These are phyloP conservation scores for Zea luxurians DNA, from an alignment of 176 grass and related monocot genomes.

Conservation along the genomic window DNA sequence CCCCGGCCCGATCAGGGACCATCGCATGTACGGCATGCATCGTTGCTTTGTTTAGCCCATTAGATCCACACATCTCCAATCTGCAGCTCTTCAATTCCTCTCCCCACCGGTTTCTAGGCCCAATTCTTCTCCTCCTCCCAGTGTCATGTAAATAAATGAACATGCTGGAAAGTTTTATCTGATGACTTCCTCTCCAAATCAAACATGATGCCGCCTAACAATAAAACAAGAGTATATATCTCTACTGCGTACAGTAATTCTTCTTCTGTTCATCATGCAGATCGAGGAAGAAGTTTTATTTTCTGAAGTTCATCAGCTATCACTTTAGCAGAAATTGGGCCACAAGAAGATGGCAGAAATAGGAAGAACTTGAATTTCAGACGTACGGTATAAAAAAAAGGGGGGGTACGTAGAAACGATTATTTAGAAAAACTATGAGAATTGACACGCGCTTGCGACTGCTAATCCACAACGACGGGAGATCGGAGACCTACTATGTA, in stretches of 20 bases:
- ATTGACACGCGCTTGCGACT: constrained; percentile 45
- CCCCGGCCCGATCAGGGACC: constrained; percentile 9
- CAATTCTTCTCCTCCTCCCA: neutral
- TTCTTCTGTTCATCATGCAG: too few species aligned
- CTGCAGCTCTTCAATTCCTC: constrained; percentile 1
- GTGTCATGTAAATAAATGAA: neutral
- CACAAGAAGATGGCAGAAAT: neutral
- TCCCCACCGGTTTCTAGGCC: neutral
- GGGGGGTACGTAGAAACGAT: constrained; percentile 31
- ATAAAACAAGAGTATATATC: too few species aligned
- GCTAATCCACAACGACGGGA: constrained; percentile 10
- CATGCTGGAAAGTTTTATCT: neutral
- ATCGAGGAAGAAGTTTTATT: too few species aligned
- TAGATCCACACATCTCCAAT: constrained; percentile 45
- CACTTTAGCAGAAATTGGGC: too few species aligned
- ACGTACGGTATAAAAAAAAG: constrained; percentile 34
- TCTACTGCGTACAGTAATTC: too few species aligned
- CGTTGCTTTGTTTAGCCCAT: neutral
- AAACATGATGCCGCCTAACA: too few species aligned
- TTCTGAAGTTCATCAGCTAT: too few species aligned
- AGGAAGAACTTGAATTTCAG: constrained; percentile 22
- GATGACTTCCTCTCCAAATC: too few species aligned
- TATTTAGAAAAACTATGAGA: constrained; percentile 56
- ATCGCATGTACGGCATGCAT: constrained; percentile 40
- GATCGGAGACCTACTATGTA: neutral